phyloP scores from a whole-genome alignment of 140 eudicot genomes.

The Oenanthe javanica region DNA sequence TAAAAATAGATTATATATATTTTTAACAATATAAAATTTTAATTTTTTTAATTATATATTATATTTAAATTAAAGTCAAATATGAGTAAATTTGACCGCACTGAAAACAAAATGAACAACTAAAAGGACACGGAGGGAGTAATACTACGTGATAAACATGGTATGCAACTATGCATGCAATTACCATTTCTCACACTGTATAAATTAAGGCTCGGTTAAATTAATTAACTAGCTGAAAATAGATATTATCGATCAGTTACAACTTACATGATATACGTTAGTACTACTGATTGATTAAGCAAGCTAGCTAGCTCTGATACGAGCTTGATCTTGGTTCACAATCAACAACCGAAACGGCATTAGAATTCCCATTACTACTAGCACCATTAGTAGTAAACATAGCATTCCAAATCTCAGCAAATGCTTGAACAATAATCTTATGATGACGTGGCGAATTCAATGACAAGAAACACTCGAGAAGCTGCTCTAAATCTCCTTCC shows the following conservation, averaged over 20 bases:
- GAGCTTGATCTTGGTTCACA: neutral
- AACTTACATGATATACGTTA: neutral
- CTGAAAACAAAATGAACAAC: too few relatives aligned
- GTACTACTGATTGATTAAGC: neutral
- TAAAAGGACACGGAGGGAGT: too few relatives aligned
- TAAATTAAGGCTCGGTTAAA: neutral
- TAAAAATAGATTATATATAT: too few relatives aligned
- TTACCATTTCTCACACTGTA: neutral
- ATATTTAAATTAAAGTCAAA: too few relatives aligned
- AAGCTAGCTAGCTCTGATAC: neutral
- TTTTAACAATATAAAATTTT: too few relatives aligned
- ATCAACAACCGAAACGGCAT: neutral
- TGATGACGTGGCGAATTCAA: slow-evolving; percentile 61
- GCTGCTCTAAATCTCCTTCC: slow-evolving; percentile 62
- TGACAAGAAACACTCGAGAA: slow-evolving; percentile 68
- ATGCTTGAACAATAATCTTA: slow-evolving; percentile 62
- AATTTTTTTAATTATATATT: too few relatives aligned
- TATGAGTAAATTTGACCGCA: too few relatives aligned
- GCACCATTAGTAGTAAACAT: slow-evolving; percentile 22
- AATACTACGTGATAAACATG: too few relatives aligned
- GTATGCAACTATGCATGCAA: too few relatives aligned
- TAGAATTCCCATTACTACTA: neutral
- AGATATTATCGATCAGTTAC: neutral
- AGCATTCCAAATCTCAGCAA: slow-evolving; percentile 68
- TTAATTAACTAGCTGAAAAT: neutral